Evolutionary conservation across 2,329 filamentous ascomycete genomes (phyloP).

Genomic region (Diaporthe australafricana): DNA sequence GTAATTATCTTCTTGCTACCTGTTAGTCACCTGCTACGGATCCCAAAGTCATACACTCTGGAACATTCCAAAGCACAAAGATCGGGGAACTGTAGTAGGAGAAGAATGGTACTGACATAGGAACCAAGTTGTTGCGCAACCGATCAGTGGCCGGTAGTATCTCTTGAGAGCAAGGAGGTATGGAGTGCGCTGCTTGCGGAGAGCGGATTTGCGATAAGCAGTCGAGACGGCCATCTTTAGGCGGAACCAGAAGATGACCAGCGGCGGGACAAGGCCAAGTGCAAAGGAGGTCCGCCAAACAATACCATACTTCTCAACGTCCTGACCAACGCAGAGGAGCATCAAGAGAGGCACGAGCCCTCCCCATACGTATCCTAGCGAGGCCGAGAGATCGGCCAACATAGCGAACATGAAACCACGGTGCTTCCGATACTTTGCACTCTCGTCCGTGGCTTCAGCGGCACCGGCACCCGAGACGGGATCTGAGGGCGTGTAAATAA

Average conservation of each 20-base stretch:
- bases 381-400: constrained; percentile 61
- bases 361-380: constrained; percentile 62
- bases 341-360: constrained; percentile 62
- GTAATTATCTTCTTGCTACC: too few species aligned
- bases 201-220: constrained; percentile 58
- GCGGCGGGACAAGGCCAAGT: constrained; percentile 60
- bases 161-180: constrained; percentile 59
- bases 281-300: constrained; percentile 65
- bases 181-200: constrained; percentile 57
- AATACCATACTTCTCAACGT: constrained; percentile 52
- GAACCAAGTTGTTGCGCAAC: constrained; percentile 62
- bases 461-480: constrained; percentile 62
- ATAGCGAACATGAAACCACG: constrained; percentile 69
- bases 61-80: too few species aligned
- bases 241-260: constrained; percentile 65
- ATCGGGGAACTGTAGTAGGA: too few species aligned
- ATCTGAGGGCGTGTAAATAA: constrained; percentile 47
- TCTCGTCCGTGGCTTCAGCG: constrained; percentile 65
- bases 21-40: too few species aligned
- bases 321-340: constrained; percentile 59
- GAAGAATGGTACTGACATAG: constrained; percentile 42
- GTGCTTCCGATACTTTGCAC: constrained; percentile 53
- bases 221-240: constrained; percentile 63
- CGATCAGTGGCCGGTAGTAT: constrained; percentile 62
- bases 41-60: too few species aligned